phyloP scores from a whole-genome alignment of 1,284 basidiomycete genomes.

The Heterobasidion annosum region DNA sequence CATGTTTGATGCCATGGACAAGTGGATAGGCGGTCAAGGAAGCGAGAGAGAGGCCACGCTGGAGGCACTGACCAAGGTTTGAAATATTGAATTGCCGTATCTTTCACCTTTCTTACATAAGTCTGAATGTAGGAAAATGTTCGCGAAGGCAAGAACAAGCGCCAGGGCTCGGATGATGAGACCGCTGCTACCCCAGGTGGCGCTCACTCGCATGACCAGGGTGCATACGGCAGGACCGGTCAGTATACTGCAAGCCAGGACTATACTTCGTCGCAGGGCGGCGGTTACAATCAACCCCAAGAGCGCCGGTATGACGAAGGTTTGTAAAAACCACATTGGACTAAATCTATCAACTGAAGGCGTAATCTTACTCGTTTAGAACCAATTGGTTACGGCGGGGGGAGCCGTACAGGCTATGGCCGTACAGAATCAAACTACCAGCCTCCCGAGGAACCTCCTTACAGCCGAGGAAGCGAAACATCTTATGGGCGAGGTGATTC shows the following conservation, averaged over 20 bases:
- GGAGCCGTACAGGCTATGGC: not conserved
- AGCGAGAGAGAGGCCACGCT: constrained; percentile 33
- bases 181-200: constrained; percentile 9
- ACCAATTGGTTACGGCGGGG: not conserved
- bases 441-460: not conserved
- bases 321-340: not conserved
- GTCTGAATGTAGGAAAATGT: constrained; percentile 18
- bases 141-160: constrained; percentile 27
- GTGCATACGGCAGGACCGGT: not conserved
- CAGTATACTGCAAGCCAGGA: not conserved
- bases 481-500: not conserved
- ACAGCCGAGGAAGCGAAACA: not conserved
- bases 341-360: not conserved
- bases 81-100: not conserved
- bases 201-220: not conserved
- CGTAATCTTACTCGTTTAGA: not conserved
- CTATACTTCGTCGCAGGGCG: constrained; percentile 4
- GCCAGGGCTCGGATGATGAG: constrained; percentile 24
- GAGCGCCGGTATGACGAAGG: not conserved
- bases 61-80: constrained; percentile 40
- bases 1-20: constrained; percentile 53
- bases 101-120: not conserved
- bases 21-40: constrained; percentile 48
- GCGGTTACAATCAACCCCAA: not conserved
- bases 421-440: not conserved